These are phyloP conservation scores for Curvularia sp. DNA, from an alignment of 2,329 filamentous ascomycete genomes.

Conservation along the genomic window DNA sequence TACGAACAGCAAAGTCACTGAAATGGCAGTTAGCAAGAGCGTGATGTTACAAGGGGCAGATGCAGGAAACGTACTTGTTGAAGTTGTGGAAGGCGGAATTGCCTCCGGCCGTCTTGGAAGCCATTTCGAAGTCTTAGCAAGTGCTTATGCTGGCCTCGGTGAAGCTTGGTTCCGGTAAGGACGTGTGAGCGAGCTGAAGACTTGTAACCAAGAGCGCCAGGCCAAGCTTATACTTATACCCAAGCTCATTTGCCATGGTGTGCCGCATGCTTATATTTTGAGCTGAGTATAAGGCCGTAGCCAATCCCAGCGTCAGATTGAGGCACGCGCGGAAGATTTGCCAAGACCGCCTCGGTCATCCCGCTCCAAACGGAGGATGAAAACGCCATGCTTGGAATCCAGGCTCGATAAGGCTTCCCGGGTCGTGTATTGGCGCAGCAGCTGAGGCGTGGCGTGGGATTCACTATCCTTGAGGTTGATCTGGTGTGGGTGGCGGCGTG, in stretches of 20 bases:
- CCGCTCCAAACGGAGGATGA: constrained; percentile 4
- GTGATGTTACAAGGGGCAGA: background rate
- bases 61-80: constrained; percentile 24
- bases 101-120: constrained; percentile 31
- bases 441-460: background rate
- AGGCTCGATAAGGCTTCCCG: constrained; percentile 19
- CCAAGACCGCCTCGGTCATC: constrained; percentile 2
- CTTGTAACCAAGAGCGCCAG: constrained; percentile 5
- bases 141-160: constrained; percentile 14
- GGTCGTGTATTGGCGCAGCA: constrained; percentile 10
- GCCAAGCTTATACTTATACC: constrained; percentile 19
- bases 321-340: constrained; percentile 4
- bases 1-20: constrained; percentile 41
- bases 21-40: background rate
- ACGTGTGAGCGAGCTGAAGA: constrained; percentile 6
- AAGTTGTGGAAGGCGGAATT: constrained; percentile 40
- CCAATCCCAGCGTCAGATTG: constrained; percentile 7
- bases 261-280: constrained; percentile 3
- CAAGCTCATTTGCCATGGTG: constrained; percentile 12
- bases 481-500: constrained; percentile 4
- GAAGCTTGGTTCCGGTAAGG: constrained; percentile 18
- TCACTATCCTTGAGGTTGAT: constrained; percentile 7
- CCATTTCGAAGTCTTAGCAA: constrained; percentile 27
- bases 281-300: background rate
- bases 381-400: constrained; percentile 12